Percentiles rank a stretch among this genome's conserved stretches.
phyloP scores from a whole-genome alignment of 2,329 filamentous ascomycete species.

The Phaeosphaeria sp. region DNA sequence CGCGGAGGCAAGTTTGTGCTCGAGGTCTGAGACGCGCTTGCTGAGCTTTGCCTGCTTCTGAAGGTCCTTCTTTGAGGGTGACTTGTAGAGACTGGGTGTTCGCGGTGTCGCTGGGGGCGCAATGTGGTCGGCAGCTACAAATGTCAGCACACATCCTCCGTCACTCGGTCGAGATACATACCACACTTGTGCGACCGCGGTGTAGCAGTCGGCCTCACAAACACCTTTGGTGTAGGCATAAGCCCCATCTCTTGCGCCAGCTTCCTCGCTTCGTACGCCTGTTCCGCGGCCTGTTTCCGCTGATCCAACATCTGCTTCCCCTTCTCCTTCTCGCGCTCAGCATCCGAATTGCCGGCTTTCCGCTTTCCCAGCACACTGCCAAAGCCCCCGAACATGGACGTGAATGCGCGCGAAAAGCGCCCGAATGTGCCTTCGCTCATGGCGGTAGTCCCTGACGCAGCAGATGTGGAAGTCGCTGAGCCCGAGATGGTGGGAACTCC shows the following conservation, averaged over 20 bases:
- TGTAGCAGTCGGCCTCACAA: slow-evolving; percentile 31
- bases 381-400: slow-evolving; percentile 32
- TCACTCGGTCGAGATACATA: slow-evolving; percentile 2
- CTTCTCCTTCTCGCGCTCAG: slow-evolving; percentile 19
- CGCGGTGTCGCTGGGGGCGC: slow-evolving; percentile 19
- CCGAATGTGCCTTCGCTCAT: slow-evolving; percentile 31
- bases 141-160: slow-evolving; percentile 11
- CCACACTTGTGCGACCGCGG: slow-evolving; percentile 19
- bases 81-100: slow-evolving; percentile 50
- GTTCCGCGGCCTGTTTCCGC: slow-evolving; percentile 38
- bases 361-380: slow-evolving; percentile 39
- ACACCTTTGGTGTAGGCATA: slow-evolving; percentile 41
- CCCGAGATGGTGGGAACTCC: slow-evolving; percentile 8
- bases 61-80: slow-evolving; percentile 64
- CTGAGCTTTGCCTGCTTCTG: slow-evolving; percentile 63
- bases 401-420: slow-evolving; percentile 36
- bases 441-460: slow-evolving; percentile 9
- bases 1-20: slow-evolving; percentile 63
- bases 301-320: slow-evolving; percentile 28
- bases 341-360: slow-evolving; percentile 33
- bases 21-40: slow-evolving; percentile 67
- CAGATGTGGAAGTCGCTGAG: slow-evolving; percentile 5
- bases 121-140: slow-evolving; percentile 12
- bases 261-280: slow-evolving; percentile 35
- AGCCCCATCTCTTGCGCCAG: slow-evolving; percentile 41